Conservation (phyloP, 148 eudicot genomes). For the Persicaria tinctoria region DNA sequence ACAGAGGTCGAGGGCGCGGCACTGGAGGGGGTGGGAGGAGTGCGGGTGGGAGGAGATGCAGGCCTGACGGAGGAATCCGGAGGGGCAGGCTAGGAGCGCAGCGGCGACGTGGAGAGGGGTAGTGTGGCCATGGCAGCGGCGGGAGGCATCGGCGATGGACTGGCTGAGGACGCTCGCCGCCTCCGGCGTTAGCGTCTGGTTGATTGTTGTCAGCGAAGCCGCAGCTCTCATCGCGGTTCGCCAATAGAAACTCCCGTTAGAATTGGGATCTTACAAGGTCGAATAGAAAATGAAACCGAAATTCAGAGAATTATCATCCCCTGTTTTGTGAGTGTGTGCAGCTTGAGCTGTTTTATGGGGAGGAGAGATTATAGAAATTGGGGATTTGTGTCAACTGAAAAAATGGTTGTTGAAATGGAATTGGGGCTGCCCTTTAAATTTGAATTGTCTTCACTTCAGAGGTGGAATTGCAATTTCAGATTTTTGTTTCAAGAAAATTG, state of each 20-base stretch:
- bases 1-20: constrained; percentile 81
- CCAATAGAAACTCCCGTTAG: constrained; percentile 25
- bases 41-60: constrained; percentile 84
- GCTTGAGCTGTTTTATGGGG: too few species aligned
- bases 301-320: not conserved
- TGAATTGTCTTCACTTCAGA: too few species aligned
- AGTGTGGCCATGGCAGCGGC: constrained; percentile 79
- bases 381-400: too few species aligned
- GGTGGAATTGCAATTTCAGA: too few species aligned
- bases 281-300: not conserved
- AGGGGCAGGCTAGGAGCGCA: constrained; percentile 53
- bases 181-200: constrained; percentile 78
- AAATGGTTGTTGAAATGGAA: too few species aligned
- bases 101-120: constrained; percentile 93
- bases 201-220: constrained; percentile 23
- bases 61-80: constrained; percentile 65
- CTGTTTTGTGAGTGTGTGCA: too few species aligned
- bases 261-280: constrained; percentile 9
- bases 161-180: constrained; percentile 61
- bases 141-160: constrained; percentile 70
- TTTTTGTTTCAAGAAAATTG: too few species aligned
- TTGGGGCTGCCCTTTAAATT: too few species aligned
- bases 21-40: constrained; percentile 88
- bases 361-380: too few species aligned
- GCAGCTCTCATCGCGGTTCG: constrained; percentile 61